Conservation (phyloP, 2,329 filamentous ascomycete species). For the Cylindrodendrum hubeiense region DNA sequence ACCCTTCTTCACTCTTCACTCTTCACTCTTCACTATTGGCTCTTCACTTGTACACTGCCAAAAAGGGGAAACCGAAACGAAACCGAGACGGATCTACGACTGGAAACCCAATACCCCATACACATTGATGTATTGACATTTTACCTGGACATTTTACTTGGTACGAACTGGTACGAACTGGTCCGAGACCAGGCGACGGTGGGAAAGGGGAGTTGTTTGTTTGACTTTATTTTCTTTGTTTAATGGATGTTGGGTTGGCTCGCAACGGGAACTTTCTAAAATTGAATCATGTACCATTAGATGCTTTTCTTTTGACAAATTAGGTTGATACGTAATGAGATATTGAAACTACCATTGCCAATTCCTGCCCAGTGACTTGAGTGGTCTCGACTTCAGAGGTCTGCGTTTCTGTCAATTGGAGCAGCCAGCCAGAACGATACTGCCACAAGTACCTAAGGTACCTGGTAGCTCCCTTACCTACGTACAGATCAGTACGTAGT, state of each 20-base stretch:
- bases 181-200: neutral
- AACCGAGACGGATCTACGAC: neutral
- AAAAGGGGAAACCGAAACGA: neutral
- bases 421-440: no score
- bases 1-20: no score
- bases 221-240: neutral
- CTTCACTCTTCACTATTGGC: no score
- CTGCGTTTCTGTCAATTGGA: neutral
- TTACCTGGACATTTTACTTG: neutral
- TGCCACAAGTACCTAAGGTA: no score
- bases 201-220: neutral
- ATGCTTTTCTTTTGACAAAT: neutral
- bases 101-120: slow-evolving; percentile 4
- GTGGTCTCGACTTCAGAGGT: no score
- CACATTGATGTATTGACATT: slow-evolving; percentile 15
- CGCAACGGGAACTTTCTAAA: slow-evolving; percentile 6
- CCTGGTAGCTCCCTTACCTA: no score
- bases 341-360: neutral
- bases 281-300: slow-evolving; percentile 3
- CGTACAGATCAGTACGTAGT: no score
- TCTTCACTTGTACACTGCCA: slow-evolving; percentile 19
- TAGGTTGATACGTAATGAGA: neutral
- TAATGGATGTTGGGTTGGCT: neutral
- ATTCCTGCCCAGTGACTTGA: neutral
- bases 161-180: neutral